A percentile compares a stretch with the other conserved stretches of the same genome.
Conservation (phyloP, 257 asterid species). For the Solanum tacnaense region DNA sequence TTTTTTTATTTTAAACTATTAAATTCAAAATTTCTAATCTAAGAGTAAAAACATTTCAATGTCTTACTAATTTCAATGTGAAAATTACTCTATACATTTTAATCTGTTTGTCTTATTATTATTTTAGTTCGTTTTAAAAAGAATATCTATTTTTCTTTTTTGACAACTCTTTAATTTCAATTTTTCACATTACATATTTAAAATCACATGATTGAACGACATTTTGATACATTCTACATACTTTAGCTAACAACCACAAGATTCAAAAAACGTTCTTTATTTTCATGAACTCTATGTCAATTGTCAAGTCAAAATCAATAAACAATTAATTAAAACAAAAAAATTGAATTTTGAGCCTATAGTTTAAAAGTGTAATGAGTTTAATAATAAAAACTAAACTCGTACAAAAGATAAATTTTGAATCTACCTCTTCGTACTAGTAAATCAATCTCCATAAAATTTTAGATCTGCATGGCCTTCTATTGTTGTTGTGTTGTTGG, state of each 20-base stretch:
- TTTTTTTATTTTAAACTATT: neutral
- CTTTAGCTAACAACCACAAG: too few relatives aligned
- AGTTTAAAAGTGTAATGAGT: too few relatives aligned
- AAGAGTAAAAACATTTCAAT: neutral
- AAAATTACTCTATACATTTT: neutral
- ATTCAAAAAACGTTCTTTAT: fast-evolving
- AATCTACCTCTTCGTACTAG: neutral
- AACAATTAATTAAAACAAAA: too few relatives aligned
- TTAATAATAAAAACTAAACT: too few relatives aligned
- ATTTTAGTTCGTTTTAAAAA: too few relatives aligned
- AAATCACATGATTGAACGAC: too few relatives aligned
- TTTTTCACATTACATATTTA: neutral
- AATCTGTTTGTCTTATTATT: fast-evolving
- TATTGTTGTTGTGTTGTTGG: neutral
- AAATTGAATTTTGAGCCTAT: too few relatives aligned
- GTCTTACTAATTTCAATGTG: too few relatives aligned
- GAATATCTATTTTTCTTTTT: too few relatives aligned
- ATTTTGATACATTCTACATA: too few relatives aligned
- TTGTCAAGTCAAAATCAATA: neutral
- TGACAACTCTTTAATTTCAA: fast-evolving
- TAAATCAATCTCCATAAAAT: neutral
- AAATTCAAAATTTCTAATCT: neutral
- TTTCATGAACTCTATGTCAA: neutral
- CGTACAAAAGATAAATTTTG: too few relatives aligned
- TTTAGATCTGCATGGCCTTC: neutral